These are phyloP conservation scores for Scutellaria barbata DNA, from an alignment of 257 asterid genomes.

Conservation along the genomic window DNA sequence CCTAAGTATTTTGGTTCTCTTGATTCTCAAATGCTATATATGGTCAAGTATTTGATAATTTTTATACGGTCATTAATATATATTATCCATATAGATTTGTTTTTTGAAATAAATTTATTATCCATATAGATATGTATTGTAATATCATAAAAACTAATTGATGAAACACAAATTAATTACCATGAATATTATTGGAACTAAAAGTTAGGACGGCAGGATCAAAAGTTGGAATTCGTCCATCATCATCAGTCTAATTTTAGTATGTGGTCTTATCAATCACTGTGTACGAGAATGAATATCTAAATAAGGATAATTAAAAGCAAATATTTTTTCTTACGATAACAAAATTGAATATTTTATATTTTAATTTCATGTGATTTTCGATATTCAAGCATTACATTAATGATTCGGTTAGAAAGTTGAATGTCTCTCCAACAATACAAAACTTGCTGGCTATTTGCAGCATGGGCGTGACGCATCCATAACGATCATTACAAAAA, in stretches of 20 bases:
- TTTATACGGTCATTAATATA: too few relatives aligned
- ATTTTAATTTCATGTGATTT: not conserved
- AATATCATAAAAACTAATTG: not conserved
- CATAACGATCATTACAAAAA: conserved; percentile 19
- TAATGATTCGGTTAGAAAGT: conserved; percentile 32
- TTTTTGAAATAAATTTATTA: too few relatives aligned
- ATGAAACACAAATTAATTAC: not conserved
- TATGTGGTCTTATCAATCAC: not conserved
- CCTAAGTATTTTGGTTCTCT: too few relatives aligned
- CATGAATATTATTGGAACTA: not conserved
- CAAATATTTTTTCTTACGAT: not conserved
- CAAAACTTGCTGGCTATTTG: conserved; percentile 27
- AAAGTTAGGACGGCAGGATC: conserved; percentile 9
- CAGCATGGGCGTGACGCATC: conserved; percentile 40
- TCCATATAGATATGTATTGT: not conserved
- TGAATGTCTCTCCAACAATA: conserved; percentile 33
- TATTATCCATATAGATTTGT: not conserved
- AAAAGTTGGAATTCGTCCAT: conserved; percentile 22
- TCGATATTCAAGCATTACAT: conserved; percentile 17
- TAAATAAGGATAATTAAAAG: not conserved
- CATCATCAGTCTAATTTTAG: conserved; percentile 24
- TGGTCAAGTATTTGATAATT: not conserved
- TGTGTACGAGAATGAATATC: not conserved
- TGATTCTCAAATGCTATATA: too few relatives aligned
- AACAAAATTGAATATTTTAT: too few relatives aligned